These are phyloP conservation scores for Claviceps paspali DNA, from an alignment of 2,329 filamentous ascomycete genomes.

Conservation along the genomic window DNA sequence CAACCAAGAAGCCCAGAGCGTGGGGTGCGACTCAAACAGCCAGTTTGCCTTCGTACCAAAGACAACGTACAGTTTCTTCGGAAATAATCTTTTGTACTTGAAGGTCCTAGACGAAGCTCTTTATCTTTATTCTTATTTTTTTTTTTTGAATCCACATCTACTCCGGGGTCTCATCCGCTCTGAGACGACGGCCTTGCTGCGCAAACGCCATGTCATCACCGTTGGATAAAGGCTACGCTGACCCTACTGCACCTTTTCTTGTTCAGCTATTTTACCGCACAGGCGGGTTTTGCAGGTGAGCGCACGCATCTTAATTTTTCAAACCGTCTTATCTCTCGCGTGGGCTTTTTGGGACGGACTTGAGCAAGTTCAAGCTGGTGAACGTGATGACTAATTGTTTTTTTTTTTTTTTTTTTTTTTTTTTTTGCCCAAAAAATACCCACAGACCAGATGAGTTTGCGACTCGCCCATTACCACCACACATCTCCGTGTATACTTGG, in stretches of 20 bases:
- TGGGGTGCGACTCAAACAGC: too few species aligned
- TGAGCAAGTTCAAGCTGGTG: too few species aligned
- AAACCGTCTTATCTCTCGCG: background rate
- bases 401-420: background rate
- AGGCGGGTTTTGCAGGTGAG: slow-evolving; percentile 53
- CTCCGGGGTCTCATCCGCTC: too few species aligned
- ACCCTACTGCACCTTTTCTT: slow-evolving; percentile 64
- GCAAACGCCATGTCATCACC: slow-evolving; percentile 20
- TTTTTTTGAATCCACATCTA: too few species aligned
- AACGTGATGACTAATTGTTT: background rate
- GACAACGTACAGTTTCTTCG: too few species aligned
- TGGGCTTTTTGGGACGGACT: too few species aligned
- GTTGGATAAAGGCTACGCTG: slow-evolving; percentile 33
- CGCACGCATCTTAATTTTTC: too few species aligned
- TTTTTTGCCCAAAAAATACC: background rate
- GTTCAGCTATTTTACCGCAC: slow-evolving; percentile 72
- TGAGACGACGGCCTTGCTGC: background rate
- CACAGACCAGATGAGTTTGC: slow-evolving; percentile 57
- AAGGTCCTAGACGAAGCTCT: too few species aligned
- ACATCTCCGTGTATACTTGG: slow-evolving; percentile 78
- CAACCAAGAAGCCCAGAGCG: too few species aligned
- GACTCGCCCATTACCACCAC: slow-evolving; percentile 40
- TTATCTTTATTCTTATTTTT: background rate
- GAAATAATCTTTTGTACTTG: too few species aligned
- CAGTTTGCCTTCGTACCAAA: too few species aligned